These are phyloP conservation scores for Ambrosiella cleistominuta DNA, from an alignment of 2,329 filamentous ascomycete species.

Conservation along the genomic window DNA sequence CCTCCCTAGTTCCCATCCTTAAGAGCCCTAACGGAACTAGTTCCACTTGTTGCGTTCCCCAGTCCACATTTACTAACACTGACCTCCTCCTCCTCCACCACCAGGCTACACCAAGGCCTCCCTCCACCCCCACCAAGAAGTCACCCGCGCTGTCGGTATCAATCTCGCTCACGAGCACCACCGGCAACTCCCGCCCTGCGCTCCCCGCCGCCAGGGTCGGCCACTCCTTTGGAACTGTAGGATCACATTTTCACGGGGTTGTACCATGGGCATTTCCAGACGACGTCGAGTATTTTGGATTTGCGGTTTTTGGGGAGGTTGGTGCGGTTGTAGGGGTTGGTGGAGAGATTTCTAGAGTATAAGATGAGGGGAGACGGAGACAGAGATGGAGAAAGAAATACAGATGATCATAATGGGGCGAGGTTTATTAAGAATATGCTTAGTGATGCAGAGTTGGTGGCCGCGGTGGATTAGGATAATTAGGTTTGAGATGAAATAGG, in stretches of 20 bases:
- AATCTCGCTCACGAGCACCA: constrained; percentile 19
- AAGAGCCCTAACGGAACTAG: not conserved
- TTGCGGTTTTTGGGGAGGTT: constrained; percentile 22
- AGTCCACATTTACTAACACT: too few relatives aligned
- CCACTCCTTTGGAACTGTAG: constrained; percentile 18
- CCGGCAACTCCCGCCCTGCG: constrained; percentile 27
- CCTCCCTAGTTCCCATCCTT: not conserved
- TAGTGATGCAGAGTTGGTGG: constrained; percentile 17
- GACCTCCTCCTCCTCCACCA: too few relatives aligned
- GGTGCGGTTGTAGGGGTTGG: constrained; percentile 19
- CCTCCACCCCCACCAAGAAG: not conserved
- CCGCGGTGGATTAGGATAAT: constrained; percentile 19
- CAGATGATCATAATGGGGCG: constrained; percentile 5
- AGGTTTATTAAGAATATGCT: constrained; percentile 19
- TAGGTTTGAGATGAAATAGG: constrained; percentile 18
- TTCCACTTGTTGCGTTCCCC: too few relatives aligned
- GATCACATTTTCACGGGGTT: constrained; percentile 25
- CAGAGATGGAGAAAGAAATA: not conserved
- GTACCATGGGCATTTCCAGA: constrained; percentile 26
- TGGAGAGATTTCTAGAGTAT: constrained; percentile 14
- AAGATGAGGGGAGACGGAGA: too few relatives aligned
- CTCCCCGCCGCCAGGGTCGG: constrained; percentile 18
- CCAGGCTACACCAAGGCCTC: not conserved
- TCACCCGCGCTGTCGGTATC: not conserved
- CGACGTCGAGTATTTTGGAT: constrained; percentile 26